phyloP scores from a whole-genome alignment of 352 stramenopile genomes.

The Thalassiosira livingstoniorum region DNA sequence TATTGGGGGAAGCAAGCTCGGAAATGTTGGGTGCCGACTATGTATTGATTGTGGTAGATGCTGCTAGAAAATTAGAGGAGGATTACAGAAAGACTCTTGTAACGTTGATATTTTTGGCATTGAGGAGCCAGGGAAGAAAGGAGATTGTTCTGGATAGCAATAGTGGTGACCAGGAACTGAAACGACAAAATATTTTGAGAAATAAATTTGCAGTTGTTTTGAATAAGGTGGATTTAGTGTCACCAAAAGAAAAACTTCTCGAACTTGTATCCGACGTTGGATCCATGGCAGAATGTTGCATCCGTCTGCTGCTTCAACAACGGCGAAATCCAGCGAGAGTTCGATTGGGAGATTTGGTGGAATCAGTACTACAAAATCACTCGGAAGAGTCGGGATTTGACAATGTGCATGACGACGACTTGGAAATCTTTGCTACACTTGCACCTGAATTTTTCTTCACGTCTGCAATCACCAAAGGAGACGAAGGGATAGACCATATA shows the following conservation, averaged over 20 bases:
- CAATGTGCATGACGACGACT: constrained; percentile 50
- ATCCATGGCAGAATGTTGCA: constrained; percentile 67
- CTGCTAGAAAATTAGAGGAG: constrained; percentile 62
- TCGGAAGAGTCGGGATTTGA: constrained; percentile 46
- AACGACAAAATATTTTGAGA: constrained; percentile 4
- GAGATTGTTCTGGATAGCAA: constrained; percentile 42
- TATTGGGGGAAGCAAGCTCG: constrained; percentile 52
- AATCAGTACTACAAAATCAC: constrained; percentile 48
- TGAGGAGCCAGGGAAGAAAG: constrained; percentile 61
- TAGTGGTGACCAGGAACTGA: not conserved
- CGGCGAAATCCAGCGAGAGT: constrained; percentile 35
- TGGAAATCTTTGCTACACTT: constrained; percentile 42
- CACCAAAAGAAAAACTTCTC: constrained; percentile 78
- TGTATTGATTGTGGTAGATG: constrained; percentile 78
- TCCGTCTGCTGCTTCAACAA: constrained; percentile 47
- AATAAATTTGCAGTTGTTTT: constrained; percentile 80
- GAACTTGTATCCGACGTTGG: constrained; percentile 67
- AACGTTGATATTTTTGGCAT: constrained; percentile 70
- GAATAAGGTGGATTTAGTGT: constrained; percentile 83
- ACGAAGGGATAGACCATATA: constrained; percentile 76
- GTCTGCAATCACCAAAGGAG: constrained; percentile 65
- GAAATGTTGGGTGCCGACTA: constrained; percentile 77
- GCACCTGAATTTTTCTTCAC: constrained; percentile 68
- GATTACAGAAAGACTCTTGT: constrained; percentile 70
- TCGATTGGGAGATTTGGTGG: constrained; percentile 38